Evolutionary conservation across 2,329 filamentous ascomycete genomes (phyloP), one percentile per base, ranked within the genome.

Genomic region (Septoria linicola): DNA sequence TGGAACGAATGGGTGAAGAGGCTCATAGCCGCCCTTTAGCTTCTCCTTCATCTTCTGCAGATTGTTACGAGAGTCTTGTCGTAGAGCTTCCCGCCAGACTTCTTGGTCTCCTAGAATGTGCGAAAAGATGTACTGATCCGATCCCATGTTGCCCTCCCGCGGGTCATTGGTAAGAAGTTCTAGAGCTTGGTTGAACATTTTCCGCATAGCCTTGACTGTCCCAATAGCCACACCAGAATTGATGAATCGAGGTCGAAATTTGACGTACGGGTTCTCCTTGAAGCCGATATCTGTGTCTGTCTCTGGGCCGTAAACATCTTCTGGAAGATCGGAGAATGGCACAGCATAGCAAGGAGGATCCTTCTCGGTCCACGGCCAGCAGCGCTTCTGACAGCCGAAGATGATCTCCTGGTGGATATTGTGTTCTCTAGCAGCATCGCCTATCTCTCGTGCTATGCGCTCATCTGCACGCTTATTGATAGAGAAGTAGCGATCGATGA

Each of bases 361-460:
- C 1, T 69, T 64, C 2, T 61, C 47, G 1, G 66, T 57, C 52
- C 72, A 71, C 2, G 72, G 72, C 54, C 71, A 72, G 57, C 81
- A 83, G 17, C 70, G 62, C 63, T 83, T 82, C 48, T 76, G 72
- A 7, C 78, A 77, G 2, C 73, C 76, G 54, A 83, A 83, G 1
- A 84, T 58, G 8, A 83, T 76, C 6, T 74, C 74, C 57, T 82
- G 78, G 1, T 69, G 73, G 54, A 79, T 76, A 49, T 71, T 73
- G 17, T 61, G 37, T 10, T 36, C 41, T 14, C 46, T 25, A n/a
- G 55, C 54, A 13, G 51, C 42, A 11, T n/a, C 14, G 7, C 60
- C 61, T 14, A 64, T 41, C 43, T 61, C 54, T 8, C 72, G 66
- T 30, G 70, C 68, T 35, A 85, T 67, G 20, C 76, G 73, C 25